These are phyloP conservation scores for Phialophora expanda DNA, from an alignment of 2,329 filamentous ascomycete genomes.

Conservation along the genomic window DNA sequence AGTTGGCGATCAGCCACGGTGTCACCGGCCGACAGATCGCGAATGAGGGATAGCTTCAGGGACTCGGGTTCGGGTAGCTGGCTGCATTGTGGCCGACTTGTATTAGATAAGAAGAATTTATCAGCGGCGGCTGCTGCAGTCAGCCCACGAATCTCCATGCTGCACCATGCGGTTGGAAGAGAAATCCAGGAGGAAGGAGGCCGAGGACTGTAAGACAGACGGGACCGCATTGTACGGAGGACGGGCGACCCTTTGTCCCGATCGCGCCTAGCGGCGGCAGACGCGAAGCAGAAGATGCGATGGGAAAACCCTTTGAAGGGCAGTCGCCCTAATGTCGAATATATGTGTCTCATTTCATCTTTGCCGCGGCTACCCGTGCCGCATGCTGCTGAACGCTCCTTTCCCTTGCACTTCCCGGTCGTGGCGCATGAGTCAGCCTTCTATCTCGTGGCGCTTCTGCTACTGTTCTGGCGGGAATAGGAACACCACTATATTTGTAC, in stretches of 20 bases:
- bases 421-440: background rate
- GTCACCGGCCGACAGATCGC: background rate
- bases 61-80: background rate
- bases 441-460: background rate
- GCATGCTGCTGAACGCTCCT: background rate
- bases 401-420: background rate
- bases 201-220: too few relatives aligned
- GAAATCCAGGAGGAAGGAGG: too few relatives aligned
- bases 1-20: background rate
- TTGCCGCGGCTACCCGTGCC: background rate
- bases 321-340: background rate
- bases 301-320: background rate
- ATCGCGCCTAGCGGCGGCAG: background rate
- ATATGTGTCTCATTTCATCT: background rate
- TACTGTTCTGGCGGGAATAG: background rate
- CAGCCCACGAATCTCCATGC: too few relatives aligned
- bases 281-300: background rate
- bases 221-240: too few relatives aligned
- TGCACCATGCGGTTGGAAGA: too few relatives aligned
- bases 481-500: background rate
- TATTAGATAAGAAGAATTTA: constrained; percentile 10
- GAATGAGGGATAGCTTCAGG: background rate
- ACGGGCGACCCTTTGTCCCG: too few relatives aligned
- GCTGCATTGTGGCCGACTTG: background rate
- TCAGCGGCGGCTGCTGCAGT: constrained; percentile 4